Percentiles rank a stretch among this genome's conserved stretches.
Evolutionary conservation across 2,329 filamentous ascomycete genomes (phyloP).

Genomic region (Fusarium secorum): DNA sequence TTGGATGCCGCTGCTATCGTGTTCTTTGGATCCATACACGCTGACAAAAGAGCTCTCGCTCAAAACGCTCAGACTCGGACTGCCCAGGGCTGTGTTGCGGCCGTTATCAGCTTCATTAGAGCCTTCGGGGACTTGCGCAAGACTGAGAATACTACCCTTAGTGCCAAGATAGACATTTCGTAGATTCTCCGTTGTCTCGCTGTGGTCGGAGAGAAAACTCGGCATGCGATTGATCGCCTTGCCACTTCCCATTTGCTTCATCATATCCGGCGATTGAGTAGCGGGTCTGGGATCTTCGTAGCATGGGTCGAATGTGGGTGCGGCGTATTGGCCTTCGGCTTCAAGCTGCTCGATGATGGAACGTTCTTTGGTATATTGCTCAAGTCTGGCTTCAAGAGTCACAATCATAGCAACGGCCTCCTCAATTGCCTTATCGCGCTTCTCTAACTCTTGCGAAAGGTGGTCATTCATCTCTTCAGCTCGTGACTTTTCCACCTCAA

Average conservation of each 20-base stretch:
- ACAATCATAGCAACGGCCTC: constrained; percentile 77
- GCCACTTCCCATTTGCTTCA: constrained; percentile 43
- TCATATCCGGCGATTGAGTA: constrained; percentile 24
- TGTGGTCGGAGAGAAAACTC: constrained; percentile 69
- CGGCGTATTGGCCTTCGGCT: constrained; percentile 47
- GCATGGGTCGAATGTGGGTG: constrained; percentile 44
- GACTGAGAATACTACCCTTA: constrained; percentile 57
- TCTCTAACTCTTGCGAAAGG: constrained; percentile 68
- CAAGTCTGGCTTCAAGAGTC: constrained; percentile 66
- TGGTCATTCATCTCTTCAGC: constrained; percentile 65
- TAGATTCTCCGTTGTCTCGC: constrained; percentile 66
- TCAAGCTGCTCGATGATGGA: constrained; percentile 62
- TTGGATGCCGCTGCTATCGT: constrained; percentile 35
- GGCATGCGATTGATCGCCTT: constrained; percentile 65
- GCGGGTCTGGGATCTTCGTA: constrained; percentile 36
- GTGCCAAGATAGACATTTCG: constrained; percentile 65
- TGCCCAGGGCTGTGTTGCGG: constrained; percentile 53
- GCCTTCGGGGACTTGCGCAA: constrained; percentile 57
- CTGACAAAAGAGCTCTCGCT: constrained; percentile 74
- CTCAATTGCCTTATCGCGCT: constrained; percentile 73
- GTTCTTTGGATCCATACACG: constrained; percentile 63
- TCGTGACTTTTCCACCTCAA: constrained; percentile 63
- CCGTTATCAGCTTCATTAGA: constrained; percentile 37
- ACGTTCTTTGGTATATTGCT: constrained; percentile 61
- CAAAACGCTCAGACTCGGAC: constrained; percentile 69